Base-by-base conservation (phyloP, 495 filamentous ascomycete species). In the Penicillium cataractarum region DNA sequence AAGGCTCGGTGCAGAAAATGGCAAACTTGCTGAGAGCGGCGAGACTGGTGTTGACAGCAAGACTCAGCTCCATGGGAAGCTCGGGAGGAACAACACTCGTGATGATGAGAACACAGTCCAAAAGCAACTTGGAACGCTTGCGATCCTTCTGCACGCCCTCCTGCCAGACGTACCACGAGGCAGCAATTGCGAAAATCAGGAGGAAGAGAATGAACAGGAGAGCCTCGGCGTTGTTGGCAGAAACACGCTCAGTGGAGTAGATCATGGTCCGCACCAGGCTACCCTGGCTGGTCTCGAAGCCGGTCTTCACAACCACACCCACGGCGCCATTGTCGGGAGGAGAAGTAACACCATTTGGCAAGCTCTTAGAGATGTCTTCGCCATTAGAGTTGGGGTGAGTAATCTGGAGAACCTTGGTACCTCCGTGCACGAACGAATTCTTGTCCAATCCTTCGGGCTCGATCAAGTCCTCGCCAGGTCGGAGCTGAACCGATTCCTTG, bases 81-180 rank as follows among this genome's bases (percentile, higher is more conserved):
- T 99, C 95, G 8, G 95, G 95, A 21, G 95, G 95, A 4, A 99
- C 95, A 57, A 99, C 95, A 71, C 92, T 97, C 21, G 95, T 99
- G 65, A 98, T 84, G 68, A 99, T 99, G 61, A 99, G 86, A 67
- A 99, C 88, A 77, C 95, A 99, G 76, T 99, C 95, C 56, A 99
- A 86, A 60, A 99, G 84, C 32, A 99, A 84, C 84, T 99, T 99
- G 22, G 92, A 97, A 60, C 95, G 87, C 82, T 98, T 97, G 68
- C 95, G 89, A 73, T 98, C 94, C 79, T 89, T 90, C 58, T 83
- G 77, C 39, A 98, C 93, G 78, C 95, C 95, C 76, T 99, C 94
- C 61, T 92, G 86, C 95, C 95, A 99, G 52, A 99, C 95, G 73
- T 99, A 99, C 95, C 96, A 98, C n/a, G 94, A 96, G 33, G 95